These are phyloP conservation scores for Flammula alnicola DNA, from an alignment of 1,284 basidiomycete species.

Conservation along the genomic window DNA sequence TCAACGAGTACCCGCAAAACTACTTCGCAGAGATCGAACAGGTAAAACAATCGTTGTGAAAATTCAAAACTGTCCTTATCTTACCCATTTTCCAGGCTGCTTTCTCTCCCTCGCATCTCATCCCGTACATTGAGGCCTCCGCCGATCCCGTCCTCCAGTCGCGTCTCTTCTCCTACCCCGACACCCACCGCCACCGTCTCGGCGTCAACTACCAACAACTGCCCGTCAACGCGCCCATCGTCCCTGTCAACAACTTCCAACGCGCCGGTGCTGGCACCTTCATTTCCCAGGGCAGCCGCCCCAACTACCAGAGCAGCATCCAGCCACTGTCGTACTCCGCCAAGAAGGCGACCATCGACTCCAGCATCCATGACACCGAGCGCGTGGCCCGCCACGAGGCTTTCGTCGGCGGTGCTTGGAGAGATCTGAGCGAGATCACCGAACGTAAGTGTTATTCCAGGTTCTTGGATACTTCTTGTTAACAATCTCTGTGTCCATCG, in stretches of 20 bases:
- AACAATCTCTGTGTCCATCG: background rate
- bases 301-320: constrained; percentile 86
- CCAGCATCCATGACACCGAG: constrained; percentile 41
- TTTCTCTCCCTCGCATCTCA: constrained; percentile 84
- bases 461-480: constrained; percentile 4
- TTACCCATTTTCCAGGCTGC: constrained; percentile 52
- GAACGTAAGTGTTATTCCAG: constrained; percentile 69
- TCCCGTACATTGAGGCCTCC: constrained; percentile 88
- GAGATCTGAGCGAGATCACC: constrained; percentile 78
- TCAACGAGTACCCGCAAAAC: constrained; percentile 87
- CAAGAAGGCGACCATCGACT: constrained; percentile 44
- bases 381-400: constrained; percentile 65
- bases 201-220: constrained; percentile 89
- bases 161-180: constrained; percentile 94
- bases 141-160: constrained; percentile 92
- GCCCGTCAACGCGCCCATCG: constrained; percentile 84
- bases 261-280: constrained; percentile 74
- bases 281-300: constrained; percentile 80
- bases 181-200: constrained; percentile 89
- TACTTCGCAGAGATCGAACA: constrained; percentile 90
- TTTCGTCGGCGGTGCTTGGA: constrained; percentile 75
- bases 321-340: constrained; percentile 58
- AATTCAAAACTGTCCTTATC: background rate
- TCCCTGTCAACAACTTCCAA: constrained; percentile 86
- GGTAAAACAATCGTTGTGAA: constrained; percentile 38